Evolutionary conservation across 2,329 filamentous ascomycete species (phyloP).

Genomic region (Botrytis galanthina): DNA sequence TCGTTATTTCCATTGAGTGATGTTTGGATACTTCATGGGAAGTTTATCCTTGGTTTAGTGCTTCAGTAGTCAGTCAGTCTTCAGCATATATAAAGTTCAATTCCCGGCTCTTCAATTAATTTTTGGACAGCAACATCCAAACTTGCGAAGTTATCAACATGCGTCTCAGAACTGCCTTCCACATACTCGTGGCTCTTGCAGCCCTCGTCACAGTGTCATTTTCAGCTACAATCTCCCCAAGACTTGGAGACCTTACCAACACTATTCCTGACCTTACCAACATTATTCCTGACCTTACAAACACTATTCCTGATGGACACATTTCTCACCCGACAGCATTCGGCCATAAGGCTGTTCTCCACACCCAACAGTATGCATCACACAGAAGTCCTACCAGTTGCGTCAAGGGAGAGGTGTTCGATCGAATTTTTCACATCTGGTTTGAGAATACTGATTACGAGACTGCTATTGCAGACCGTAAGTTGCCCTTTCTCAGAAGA

Average conservation of each 20-base stretch:
- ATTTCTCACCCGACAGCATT: constrained; percentile 47
- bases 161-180: too few species aligned
- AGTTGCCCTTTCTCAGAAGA: constrained; percentile 35
- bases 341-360: constrained; percentile 48
- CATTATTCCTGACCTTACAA: background rate
- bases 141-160: too few species aligned
- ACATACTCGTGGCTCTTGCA: too few species aligned
- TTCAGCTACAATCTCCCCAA: background rate
- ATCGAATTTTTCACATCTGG: constrained; percentile 72
- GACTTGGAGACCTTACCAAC: background rate
- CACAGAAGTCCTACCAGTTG: constrained; percentile 59
- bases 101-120: too few species aligned
- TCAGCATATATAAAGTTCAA: too few species aligned
- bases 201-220: too few species aligned
- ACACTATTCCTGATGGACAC: background rate
- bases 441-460: constrained; percentile 74
- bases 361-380: constrained; percentile 58
- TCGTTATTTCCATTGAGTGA: background rate
- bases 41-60: background rate
- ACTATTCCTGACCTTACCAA: too few species aligned
- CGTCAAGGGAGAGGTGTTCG: constrained; percentile 69
- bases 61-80: too few species aligned
- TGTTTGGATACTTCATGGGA: background rate
- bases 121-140: too few species aligned
- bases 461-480: constrained; percentile 61